phyloP scores from a whole-genome alignment of 345 rosid genomes.

The Bruguiera gymnorhiza region DNA sequence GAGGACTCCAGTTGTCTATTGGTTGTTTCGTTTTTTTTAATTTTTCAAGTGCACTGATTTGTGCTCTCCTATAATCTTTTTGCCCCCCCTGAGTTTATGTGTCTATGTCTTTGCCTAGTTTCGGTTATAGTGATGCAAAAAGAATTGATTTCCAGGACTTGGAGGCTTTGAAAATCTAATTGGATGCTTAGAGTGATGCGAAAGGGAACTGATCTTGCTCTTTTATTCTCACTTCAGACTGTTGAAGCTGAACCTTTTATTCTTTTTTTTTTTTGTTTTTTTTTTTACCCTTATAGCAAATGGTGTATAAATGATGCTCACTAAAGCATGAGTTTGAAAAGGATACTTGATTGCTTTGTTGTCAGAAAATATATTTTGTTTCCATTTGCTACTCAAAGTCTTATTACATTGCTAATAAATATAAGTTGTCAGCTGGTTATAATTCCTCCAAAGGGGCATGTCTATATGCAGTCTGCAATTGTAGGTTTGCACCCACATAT shows the following conservation, averaged over 20 bases:
- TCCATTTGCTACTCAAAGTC: neutral
- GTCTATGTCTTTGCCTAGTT: neutral
- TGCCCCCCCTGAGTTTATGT: neutral
- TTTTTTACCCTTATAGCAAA: neutral
- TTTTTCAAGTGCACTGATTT: neutral
- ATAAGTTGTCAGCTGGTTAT: neutral
- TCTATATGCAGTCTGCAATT: neutral
- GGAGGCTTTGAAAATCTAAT: conserved; percentile 2
- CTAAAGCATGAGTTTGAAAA: neutral
- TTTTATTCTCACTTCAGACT: neutral
- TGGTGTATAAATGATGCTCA: neutral
- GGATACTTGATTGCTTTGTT: neutral
- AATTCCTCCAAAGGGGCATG: conserved; percentile 1
- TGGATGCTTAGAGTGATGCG: neutral
- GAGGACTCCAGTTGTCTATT: neutral
- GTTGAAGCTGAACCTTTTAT: neutral
- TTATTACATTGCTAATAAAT: neutral
- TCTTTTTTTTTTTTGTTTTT: neutral
- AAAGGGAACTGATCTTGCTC: neutral
- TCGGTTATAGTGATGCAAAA: neutral
- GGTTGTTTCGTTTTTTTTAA: neutral
- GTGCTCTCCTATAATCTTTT: neutral
- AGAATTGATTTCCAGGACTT: neutral
- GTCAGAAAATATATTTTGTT: neutral
- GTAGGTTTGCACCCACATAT: neutral